These are phyloP conservation scores for Scalesia atractyloides DNA, from an alignment of 129 eudicot genomes.

Conservation along the genomic window DNA sequence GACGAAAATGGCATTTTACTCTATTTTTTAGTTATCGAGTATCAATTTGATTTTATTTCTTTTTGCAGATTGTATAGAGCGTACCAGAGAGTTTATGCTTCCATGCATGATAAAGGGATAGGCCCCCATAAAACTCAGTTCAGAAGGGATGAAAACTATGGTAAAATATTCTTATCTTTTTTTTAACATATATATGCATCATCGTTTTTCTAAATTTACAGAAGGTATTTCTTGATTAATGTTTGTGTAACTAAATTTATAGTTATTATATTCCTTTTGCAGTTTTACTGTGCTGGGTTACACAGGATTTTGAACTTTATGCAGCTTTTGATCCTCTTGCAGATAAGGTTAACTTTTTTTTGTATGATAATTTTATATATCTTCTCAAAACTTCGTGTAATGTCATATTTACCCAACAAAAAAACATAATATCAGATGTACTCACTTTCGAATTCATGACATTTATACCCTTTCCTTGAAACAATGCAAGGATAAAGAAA, in stretches of 20 bases:
- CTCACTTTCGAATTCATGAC: neutral
- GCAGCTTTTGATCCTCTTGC: conserved; percentile 99
- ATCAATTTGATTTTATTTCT: conserved; percentile 1
- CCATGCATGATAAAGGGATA: conserved; percentile 82
- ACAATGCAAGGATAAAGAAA: neutral
- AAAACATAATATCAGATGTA: neutral
- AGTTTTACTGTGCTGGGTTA: conserved; percentile 98
- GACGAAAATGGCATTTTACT: too few species aligned
- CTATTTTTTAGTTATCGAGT: neutral
- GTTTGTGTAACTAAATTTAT: neutral
- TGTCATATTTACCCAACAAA: neutral
- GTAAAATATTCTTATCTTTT: conserved; percentile 34
- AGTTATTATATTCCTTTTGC: conserved; percentile 20
- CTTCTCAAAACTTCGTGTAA: neutral
- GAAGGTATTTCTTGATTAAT: conserved; percentile 4
- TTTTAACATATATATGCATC: neutral
- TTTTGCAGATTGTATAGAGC: conserved; percentile 83
- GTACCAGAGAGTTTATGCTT: conserved; percentile 73
- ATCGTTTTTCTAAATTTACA: neutral
- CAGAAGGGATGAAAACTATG: conserved; percentile 90
- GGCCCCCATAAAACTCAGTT: conserved; percentile 97
- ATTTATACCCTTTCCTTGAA: neutral
- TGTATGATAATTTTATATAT: neutral
- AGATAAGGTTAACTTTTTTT: conserved; percentile 69
- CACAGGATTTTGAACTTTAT: conserved; percentile 92